Percentiles rank a stretch among this genome's conserved stretches.
These are phyloP conservation scores for Triangularia setosa DNA, from an alignment of 2,329 filamentous ascomycete species.

Conservation along the genomic window DNA sequence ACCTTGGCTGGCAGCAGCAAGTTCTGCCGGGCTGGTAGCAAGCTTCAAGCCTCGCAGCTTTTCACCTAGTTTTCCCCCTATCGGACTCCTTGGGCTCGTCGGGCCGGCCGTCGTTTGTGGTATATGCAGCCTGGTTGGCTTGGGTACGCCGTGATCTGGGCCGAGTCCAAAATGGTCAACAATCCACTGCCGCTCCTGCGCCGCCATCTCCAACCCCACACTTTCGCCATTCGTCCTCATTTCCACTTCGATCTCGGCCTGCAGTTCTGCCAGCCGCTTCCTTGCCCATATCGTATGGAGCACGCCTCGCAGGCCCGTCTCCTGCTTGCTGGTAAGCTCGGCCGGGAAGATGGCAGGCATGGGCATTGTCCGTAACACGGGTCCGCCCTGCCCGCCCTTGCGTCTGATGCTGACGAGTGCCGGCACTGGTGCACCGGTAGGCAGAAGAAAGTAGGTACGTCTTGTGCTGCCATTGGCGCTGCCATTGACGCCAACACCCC, in stretches of 20 bases:
- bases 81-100: slow-evolving; percentile 51
- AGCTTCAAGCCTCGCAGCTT: slow-evolving; percentile 77
- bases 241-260: slow-evolving; percentile 73
- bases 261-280: slow-evolving; percentile 69
- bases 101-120: slow-evolving; percentile 29
- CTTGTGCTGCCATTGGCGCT: slow-evolving; percentile 40
- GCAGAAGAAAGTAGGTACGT: slow-evolving; percentile 72
- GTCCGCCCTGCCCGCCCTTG: slow-evolving; percentile 20
- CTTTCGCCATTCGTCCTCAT: slow-evolving; percentile 72
- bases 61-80: slow-evolving; percentile 68
- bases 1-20: slow-evolving; percentile 53
- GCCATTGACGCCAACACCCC: slow-evolving; percentile 33
- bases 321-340: slow-evolving; percentile 63
- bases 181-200: slow-evolving; percentile 83
- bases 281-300: slow-evolving; percentile 90
- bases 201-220: slow-evolving; percentile 77
- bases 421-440: slow-evolving; percentile 67
- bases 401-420: slow-evolving; percentile 64
- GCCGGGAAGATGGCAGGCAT: slow-evolving; percentile 83
- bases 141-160: slow-evolving; percentile 27
- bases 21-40: slow-evolving; percentile 65
- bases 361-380: slow-evolving; percentile 63
- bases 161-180: slow-evolving; percentile 70
- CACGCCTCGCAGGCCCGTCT: slow-evolving; percentile 71
- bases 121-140: slow-evolving; percentile 24